Evolutionary conservation across 345 rosid species (phyloP), one percentile per base, ranked within the genome.

Genomic region (Populus davidiana): DNA sequence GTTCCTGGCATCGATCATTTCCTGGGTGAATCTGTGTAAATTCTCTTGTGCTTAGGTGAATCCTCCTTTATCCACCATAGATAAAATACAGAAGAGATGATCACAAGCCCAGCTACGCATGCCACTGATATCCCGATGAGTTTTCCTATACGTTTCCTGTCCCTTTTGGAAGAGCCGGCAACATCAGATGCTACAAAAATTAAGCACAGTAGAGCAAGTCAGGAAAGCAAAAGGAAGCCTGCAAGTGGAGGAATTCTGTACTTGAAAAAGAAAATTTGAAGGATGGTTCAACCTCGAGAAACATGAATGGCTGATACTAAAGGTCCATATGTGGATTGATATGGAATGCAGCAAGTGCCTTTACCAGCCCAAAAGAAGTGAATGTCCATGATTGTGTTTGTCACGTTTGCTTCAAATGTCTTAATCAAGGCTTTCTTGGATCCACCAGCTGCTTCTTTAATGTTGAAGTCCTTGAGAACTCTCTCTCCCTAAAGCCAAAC

Each of bases 311-410:
- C 92, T 72, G 92, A 89, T 8, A 89, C 83, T 63, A 85, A 74
- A 67, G 92, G 90, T 13, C 89, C 88, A 41, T 83, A 87, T 14
- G 90, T 88, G 83, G 86, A 71, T 74, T 89, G 88, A n/a, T 36
- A 38, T 8, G 92, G 93, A 71, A 88, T 86, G 82, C 93, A 90
- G 71, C 93, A 90, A 35, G 91, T 90, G 73, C 91, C 93, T 74
- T 84, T 90, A 27, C 93, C 93, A 2, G 90, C 88, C 93, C 91
- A 90, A 29, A 86, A 82, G 74, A 90, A 83, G 77, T 90, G 90
- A 2, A 90, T 49, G 72, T 88, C 88, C 80, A 88, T 79, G 62
- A 88, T 79, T 3, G 84, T 80, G 85, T 85, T 85, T 8, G 90
- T 90, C 75, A 88, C 91, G 2, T 85, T 83, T 23, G 89, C 81